Evolutionary conservation across 140 eudicot genomes (phyloP).

Genomic region (Flaveria floridana): DNA sequence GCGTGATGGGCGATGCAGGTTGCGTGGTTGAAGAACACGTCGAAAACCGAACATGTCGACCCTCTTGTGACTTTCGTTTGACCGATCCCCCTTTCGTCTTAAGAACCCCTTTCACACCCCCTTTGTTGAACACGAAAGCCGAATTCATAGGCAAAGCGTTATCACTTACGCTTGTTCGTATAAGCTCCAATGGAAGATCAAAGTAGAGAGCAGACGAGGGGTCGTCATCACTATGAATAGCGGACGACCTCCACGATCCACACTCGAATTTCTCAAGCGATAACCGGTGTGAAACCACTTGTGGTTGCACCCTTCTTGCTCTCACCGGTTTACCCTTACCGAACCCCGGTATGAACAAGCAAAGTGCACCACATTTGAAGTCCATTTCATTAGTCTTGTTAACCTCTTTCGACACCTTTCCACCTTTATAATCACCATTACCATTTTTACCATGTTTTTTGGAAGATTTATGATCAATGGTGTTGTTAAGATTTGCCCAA

Average conservation of each 20-base stretch:
- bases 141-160: conserved; percentile 58
- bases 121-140: conserved; percentile 72
- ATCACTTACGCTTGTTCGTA: conserved; percentile 60
- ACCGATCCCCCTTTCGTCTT: conserved; percentile 38
- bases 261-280: conserved; percentile 87
- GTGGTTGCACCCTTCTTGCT: conserved; percentile 46
- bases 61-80: conserved; percentile 44
- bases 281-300: conserved; percentile 51
- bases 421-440: background rate
- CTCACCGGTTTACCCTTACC: conserved; percentile 63
- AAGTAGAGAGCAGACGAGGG: conserved; percentile 51
- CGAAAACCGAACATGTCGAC: conserved; percentile 71
- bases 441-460: conserved; percentile 10
- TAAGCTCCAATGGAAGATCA: conserved; percentile 86
- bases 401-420: conserved; percentile 8
- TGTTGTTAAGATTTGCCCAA: conserved; percentile 40
- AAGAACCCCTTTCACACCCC: conserved; percentile 51
- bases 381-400: conserved; percentile 35
- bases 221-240: conserved; percentile 41
- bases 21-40: conserved; percentile 43
- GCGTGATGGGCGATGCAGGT: conserved; percentile 52
- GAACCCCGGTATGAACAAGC: conserved; percentile 69
- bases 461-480: background rate
- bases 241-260: conserved; percentile 84
- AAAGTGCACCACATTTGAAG: conserved; percentile 70